Conservation (phyloP, 2,329 filamentous ascomycete genomes). For the Hymenoscyphus linearis region DNA sequence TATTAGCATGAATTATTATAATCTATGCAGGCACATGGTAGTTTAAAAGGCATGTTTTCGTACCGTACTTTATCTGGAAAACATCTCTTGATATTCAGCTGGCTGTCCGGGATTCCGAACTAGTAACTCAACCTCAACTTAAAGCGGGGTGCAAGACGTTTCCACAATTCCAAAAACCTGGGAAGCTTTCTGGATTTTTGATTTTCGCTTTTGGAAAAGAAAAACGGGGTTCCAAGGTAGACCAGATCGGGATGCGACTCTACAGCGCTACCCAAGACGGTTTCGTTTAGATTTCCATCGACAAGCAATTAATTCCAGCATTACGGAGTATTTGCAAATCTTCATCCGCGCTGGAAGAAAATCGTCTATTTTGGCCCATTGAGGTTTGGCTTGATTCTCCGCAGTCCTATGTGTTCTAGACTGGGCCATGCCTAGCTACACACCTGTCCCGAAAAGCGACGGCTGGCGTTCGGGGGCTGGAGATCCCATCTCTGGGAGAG, state of each 20-base stretch:
- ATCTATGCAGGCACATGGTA: background rate
- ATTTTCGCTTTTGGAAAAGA: background rate
- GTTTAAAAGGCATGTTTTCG: background rate
- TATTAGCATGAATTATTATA: background rate
- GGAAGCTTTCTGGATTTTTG: background rate
- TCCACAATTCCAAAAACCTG: background rate
- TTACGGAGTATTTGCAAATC: background rate
- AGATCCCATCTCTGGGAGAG: background rate
- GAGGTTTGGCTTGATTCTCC: constrained; percentile 8
- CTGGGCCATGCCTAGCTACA: constrained; percentile 5
- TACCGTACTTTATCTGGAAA: background rate
- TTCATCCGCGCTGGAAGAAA: background rate
- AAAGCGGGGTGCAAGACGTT: background rate
- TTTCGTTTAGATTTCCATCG: background rate
- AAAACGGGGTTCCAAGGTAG: background rate
- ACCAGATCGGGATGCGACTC: background rate
- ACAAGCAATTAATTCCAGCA: constrained; percentile 1
- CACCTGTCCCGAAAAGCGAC: background rate
- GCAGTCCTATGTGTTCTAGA: constrained; percentile 13
- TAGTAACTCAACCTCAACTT: too few relatives aligned
- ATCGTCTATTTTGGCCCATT: constrained; percentile 23
- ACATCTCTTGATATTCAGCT: background rate
- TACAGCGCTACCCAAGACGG: background rate
- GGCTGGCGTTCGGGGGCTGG: background rate
- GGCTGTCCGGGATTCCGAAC: background rate